phyloP scores from a whole-genome alignment of 2,329 filamentous ascomycete genomes.

The Biscogniauxia sp. region DNA sequence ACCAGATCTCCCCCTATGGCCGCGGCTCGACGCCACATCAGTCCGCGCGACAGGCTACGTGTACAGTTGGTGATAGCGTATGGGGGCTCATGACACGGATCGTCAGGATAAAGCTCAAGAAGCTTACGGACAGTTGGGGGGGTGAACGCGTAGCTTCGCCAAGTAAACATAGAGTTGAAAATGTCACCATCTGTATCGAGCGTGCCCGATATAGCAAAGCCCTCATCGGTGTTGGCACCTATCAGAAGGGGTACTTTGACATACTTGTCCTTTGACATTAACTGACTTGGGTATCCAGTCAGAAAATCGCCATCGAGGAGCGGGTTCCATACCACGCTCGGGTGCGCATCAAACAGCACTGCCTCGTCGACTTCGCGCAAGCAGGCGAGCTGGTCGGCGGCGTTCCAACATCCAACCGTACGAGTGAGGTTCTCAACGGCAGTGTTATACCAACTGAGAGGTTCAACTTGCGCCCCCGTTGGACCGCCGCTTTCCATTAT shows the following conservation, averaged over 20 bases:
- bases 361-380: conserved; percentile 34
- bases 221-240: conserved; percentile 50
- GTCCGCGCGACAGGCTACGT: conserved; percentile 31
- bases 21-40: conserved; percentile 44
- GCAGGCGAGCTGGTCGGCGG: conserved; percentile 36
- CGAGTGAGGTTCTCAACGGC: conserved; percentile 36
- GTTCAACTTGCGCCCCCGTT: conserved; percentile 30
- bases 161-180: conserved; percentile 39
- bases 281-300: conserved; percentile 45
- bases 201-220: conserved; percentile 39
- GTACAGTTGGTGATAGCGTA: conserved; percentile 39
- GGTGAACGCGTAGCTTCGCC: conserved; percentile 45
- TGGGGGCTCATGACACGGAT: conserved; percentile 46
- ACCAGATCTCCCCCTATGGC: conserved; percentile 47
- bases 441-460: conserved; percentile 34
- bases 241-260: conserved; percentile 44
- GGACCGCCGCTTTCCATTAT: conserved; percentile 52
- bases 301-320: conserved; percentile 48
- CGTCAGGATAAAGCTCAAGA: conserved; percentile 47
- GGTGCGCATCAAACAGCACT: conserved; percentile 35
- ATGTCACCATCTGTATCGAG: conserved; percentile 43
- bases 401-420: conserved; percentile 35
- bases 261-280: conserved; percentile 41
- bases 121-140: conserved; percentile 42
- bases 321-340: conserved; percentile 40